Base-by-base conservation (phyloP, 2,329 filamentous ascomycete genomes). In the Aspergillus candidus region DNA sequence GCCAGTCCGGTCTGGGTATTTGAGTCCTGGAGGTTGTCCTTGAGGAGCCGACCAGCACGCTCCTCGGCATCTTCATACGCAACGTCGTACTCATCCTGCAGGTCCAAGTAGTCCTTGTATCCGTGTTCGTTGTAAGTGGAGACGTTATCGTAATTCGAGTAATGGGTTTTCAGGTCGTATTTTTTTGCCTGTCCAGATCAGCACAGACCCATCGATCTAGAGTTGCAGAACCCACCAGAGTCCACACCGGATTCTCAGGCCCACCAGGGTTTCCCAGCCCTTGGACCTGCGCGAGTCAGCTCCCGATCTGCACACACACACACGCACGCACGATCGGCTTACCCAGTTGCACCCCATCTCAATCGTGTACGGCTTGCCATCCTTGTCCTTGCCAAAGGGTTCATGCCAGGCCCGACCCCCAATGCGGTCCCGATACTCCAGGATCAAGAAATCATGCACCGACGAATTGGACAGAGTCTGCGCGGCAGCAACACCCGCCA, bases 341-440 rank as follows among this genome's bases (percentile, higher is more conserved):
- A 72, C 71, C 83, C 83, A 86, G 50, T 86, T 86, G 6, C 82
- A 82, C 2, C 82, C 83, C 0, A 82, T 64, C 57, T 86, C 82
- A 8, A 86, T 70, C 0, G 68, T 72, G 46, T 80, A 80, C 0
- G 77, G 73, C 1, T 71, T 67, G 0, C 78, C 78, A 36, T 77
- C 67, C 4, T 57, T 40, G 13, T 71, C 64, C 14, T 68, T 65
- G 10, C 81, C 80, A 53, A 84, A 84, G 0, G 67, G 63, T 0
- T 72, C 72, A 48, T 83, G 74, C 10, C 65, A 65, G 29, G 81
- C 73, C 4, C 82, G 75, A 1, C 82, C 82, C 2, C 82, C 82
- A 46, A 86, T 75, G 11, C 75, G 71, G 46, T 75, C 69, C 11
- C 80, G 79, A 47, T 80, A 78, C 48, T 86, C 82, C 3, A 86